Evolutionary conservation across 176 grass and related monocot species (phyloP), one percentile per base, ranked within the genome.

Genomic region (Chrysopogon serrulatus): DNA sequence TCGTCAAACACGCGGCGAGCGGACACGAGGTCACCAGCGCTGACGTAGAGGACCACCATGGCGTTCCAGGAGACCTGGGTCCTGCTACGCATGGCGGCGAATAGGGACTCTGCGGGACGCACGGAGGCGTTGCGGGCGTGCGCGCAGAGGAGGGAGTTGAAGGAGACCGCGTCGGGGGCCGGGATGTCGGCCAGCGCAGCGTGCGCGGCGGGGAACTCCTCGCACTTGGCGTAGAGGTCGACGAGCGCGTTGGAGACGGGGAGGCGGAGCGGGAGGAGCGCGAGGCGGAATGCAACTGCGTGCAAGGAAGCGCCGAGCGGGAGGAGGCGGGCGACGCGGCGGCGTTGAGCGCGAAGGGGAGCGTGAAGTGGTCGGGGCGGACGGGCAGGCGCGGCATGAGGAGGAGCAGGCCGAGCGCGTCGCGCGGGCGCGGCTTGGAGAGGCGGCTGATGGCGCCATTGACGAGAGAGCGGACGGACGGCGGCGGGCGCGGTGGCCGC

Each of bases 291-390:
- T 14, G 90, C 85, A 40, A 87, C 28, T 6, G 93, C 76, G 85
- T 95, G 93, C 41, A 95, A 74, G 65, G 90, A 89, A 1, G 90
- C 74, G 47, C 90, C 93, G 65, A 88, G 73, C 3, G 47, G 31
- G 70, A 86, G 85, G 54, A 78, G 33, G 33, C 57, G 74, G 18
- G 61, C 53, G 93, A 69, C 12, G 93, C 82, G 14, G 87, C 85
- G 65, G 90, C 86, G 75, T 95, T 95, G 87, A 95, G 82, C 61
- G 90, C 74, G 85, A 92, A 95, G 56, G 93, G 90, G 56, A 95
- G 28, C 65, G 93, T 68, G 93, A 86, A 92, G 79, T 87, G 90
- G 76, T 90, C 59, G 8, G 90, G 85, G 30, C 57, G 60, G 79
- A 95, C 54, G 48, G 90, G 48, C 36, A 85, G 74, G 75, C 85